Evolutionary conservation across 768 basidiomycete genomes (phyloP).

Genomic region (Serpula lacrymans): DNA sequence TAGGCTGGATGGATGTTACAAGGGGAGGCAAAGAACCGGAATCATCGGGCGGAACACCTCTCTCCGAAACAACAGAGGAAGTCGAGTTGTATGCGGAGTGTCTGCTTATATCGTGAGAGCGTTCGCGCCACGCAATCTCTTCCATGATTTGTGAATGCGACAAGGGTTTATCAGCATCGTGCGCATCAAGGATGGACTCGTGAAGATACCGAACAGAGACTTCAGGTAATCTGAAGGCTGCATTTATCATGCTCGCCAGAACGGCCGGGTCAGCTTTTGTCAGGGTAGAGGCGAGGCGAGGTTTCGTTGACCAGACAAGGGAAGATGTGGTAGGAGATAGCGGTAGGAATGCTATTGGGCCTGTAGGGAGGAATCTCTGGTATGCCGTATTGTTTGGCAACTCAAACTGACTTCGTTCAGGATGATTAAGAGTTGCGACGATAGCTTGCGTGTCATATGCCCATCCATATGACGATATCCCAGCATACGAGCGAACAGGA

Average conservation of each 20-base stretch:
- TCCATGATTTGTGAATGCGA: conserved; percentile 47
- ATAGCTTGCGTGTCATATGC: conserved; percentile 85
- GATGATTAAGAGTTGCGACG: conserved; percentile 83
- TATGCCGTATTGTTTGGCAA: conserved; percentile 77
- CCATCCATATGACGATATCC: conserved; percentile 89
- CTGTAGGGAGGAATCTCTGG: conserved; percentile 92
- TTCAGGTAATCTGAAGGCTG: conserved; percentile 82
- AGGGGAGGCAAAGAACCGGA: conserved; percentile 70
- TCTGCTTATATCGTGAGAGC: conserved; percentile 60
- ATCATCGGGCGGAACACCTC: conserved; percentile 59
- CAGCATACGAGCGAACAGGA: conserved; percentile 83
- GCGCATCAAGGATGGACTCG: conserved; percentile 53
- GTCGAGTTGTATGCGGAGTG: conserved; percentile 62
- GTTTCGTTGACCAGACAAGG: conserved; percentile 92
- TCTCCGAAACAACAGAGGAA: conserved; percentile 23
- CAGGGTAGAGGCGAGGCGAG: conserved; percentile 69
- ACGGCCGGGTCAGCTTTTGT: conserved; percentile 61
- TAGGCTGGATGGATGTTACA: conserved; percentile 64
- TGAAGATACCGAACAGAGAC: conserved; percentile 69
- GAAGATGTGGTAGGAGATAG: conserved; percentile 76
- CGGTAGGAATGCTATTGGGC: conserved; percentile 94
- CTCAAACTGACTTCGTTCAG: conserved; percentile 59
- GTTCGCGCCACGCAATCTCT: conserved; percentile 73
- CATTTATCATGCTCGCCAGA: conserved; percentile 78
- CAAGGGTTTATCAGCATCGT: conserved; percentile 41